Conservation (phyloP, 1,284 basidiomycete genomes). For the Somion occarium region DNA sequence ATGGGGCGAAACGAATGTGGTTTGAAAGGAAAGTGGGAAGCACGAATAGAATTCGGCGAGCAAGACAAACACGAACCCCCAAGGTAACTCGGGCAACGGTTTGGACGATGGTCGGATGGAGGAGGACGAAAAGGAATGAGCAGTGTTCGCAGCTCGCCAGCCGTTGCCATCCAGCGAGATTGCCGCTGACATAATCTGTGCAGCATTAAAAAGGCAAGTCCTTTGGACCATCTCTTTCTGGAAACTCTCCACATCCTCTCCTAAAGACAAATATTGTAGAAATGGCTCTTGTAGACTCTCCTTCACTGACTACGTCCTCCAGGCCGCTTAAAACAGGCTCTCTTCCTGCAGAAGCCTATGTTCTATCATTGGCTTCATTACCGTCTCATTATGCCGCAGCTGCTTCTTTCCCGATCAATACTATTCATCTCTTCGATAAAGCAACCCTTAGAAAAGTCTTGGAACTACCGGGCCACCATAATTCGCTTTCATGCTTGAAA, state of each 20-base stretch:
- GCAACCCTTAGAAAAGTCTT: slow-evolving; percentile 40
- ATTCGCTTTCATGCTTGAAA: slow-evolving; percentile 47
- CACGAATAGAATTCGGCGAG: slow-evolving; percentile 21
- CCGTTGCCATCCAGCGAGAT: slow-evolving; percentile 8
- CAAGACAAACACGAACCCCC: slow-evolving; percentile 11
- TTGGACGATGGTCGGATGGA: slow-evolving; percentile 12
- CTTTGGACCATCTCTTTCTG: slow-evolving; percentile 1
- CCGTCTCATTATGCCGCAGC: slow-evolving; percentile 51
- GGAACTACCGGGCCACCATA: slow-evolving; percentile 49
- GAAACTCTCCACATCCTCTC: slow-evolving; percentile 5
- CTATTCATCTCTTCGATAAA: slow-evolving; percentile 62
- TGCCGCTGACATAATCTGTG: slow-evolving; percentile 1
- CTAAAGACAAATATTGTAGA: slow-evolving; percentile 2
- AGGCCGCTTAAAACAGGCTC: slow-evolving; percentile 31
- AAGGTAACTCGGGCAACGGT: slow-evolving; percentile 10
- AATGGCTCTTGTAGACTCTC: slow-evolving; percentile 30
- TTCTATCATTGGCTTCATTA: slow-evolving; percentile 48
- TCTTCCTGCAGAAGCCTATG: slow-evolving; percentile 46
- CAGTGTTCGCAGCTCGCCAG: not conserved
- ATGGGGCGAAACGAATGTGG: slow-evolving; percentile 21
- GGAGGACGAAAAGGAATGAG: slow-evolving; percentile 21
- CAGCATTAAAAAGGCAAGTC: not conserved
- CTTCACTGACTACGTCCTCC: slow-evolving; percentile 23
- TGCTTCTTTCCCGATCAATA: slow-evolving; percentile 49
- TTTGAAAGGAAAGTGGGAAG: slow-evolving; percentile 16